phyloP scores from a whole-genome alignment of 108 stramenopile species.

The Cyclotella sp. region DNA sequence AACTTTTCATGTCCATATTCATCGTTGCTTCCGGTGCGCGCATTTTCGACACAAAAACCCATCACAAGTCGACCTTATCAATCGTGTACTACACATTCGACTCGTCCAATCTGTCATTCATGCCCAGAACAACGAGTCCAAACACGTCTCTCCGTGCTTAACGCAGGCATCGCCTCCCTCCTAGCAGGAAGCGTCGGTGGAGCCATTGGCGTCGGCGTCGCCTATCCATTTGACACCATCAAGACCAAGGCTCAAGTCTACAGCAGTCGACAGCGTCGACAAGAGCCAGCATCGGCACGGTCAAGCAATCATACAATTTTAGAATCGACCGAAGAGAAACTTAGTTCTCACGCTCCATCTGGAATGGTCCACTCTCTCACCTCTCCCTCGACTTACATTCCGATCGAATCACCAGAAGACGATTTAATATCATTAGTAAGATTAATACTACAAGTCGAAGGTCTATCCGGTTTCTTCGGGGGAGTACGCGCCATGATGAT shows the following conservation, averaged over 20 bases:
- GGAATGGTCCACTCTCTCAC: conserved; percentile 3
- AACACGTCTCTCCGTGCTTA: conserved; percentile 24
- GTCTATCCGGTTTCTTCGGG: conserved; percentile 51
- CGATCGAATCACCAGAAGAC: conserved; percentile 26
- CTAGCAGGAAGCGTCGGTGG: conserved; percentile 56
- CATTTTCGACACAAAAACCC: no score
- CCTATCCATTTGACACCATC: conserved; percentile 59
- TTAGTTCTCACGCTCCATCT: neutral
- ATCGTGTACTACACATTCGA: no score
- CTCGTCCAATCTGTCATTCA: no score
- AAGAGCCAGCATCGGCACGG: conserved; percentile 5
- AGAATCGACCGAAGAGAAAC: no score
- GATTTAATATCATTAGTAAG: conserved; percentile 39
- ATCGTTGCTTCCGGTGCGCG: no score
- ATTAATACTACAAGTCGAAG: conserved; percentile 37
- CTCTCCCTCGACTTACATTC: conserved; percentile 1
- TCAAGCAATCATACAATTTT: neutral
- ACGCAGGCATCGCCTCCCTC: conserved; percentile 33
- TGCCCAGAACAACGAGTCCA: no score
- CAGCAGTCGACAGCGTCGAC: conserved; percentile 5
- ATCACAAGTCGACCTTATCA: no score
- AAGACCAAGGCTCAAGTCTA: conserved; percentile 57
- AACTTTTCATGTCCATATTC: no score
- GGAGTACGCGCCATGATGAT: conserved; percentile 64
- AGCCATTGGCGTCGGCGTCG: conserved; percentile 51